Evolutionary conservation across 176 grass and related monocot genomes (phyloP).

Genomic region (Eragrostis nindensis): DNA sequence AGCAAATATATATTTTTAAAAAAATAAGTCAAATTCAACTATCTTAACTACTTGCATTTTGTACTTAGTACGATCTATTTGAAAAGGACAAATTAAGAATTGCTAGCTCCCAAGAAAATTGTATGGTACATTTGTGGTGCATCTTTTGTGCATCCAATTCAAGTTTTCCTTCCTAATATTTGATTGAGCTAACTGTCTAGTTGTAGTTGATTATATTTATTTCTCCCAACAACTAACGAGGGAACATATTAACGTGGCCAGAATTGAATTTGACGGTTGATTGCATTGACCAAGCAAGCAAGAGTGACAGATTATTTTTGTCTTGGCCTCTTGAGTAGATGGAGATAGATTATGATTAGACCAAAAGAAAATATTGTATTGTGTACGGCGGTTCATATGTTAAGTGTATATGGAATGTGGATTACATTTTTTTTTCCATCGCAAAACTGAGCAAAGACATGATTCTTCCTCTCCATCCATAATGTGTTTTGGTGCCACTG

Average conservation of each 20-base stretch:
- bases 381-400: no score
- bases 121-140: no score
- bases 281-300: background rate
- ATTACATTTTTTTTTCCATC: no score
- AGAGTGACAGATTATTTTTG: background rate
- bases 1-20: no score
- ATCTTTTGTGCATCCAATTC: no score
- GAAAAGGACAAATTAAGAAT: no score
- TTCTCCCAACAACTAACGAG: background rate
- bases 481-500: background rate
- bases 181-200: background rate
- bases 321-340: background rate
- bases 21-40: no score
- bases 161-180: no score
- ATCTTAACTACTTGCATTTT: no score
- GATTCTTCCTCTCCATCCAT: background rate
- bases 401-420: no score
- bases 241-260: conserved; percentile 17
- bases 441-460: background rate
- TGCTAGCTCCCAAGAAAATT: no score
- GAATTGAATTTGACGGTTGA: conserved; percentile 4
- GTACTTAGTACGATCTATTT: no score
- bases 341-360: background rate
- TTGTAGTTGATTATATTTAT: background rate
- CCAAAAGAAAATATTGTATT: background rate